These are phyloP conservation scores for Mycosphaerella arachidis DNA, from an alignment of 2,329 filamentous ascomycete genomes.

Conservation along the genomic window DNA sequence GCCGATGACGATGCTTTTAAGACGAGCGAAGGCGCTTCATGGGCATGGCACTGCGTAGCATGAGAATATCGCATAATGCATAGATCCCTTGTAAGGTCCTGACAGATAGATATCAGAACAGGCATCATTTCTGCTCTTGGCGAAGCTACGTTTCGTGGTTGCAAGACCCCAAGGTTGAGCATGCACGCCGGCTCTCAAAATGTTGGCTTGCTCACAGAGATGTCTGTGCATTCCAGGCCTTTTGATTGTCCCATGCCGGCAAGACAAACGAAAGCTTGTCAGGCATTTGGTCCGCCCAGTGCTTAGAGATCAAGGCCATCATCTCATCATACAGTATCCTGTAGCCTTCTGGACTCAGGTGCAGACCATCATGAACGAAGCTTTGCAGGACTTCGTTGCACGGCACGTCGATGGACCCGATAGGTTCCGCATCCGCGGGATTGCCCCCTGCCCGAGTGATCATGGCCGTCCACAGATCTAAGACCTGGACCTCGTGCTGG, in stretches of 20 bases:
- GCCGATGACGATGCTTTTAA: no score
- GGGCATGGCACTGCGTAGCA: no score
- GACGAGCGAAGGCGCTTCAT: no score
- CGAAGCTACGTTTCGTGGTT: no score
- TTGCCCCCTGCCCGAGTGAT: constrained; percentile 61
- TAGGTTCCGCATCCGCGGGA: constrained; percentile 32
- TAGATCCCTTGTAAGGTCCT: no score
- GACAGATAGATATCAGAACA: no score
- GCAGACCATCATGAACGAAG: constrained; percentile 56
- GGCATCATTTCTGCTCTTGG: no score
- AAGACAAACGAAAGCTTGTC: constrained; percentile 50
- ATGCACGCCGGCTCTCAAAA: no score
- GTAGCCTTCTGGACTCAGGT: constrained; percentile 56
- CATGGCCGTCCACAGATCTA: constrained; percentile 77
- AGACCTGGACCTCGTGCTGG: constrained; percentile 54
- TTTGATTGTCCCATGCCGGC: constrained; percentile 48
- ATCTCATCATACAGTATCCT: constrained; percentile 52
- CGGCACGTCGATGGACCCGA: constrained; percentile 55
- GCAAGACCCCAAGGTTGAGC: no score
- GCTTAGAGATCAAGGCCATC: constrained; percentile 46
- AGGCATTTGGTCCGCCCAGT: constrained; percentile 54
- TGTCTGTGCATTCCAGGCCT: constrained; percentile 6
- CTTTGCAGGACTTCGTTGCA: constrained; percentile 52
- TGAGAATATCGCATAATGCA: no score
- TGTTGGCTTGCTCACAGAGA: not conserved